Conservation (phyloP, 768 basidiomycete species). For the Tubosaeta sp. region DNA sequence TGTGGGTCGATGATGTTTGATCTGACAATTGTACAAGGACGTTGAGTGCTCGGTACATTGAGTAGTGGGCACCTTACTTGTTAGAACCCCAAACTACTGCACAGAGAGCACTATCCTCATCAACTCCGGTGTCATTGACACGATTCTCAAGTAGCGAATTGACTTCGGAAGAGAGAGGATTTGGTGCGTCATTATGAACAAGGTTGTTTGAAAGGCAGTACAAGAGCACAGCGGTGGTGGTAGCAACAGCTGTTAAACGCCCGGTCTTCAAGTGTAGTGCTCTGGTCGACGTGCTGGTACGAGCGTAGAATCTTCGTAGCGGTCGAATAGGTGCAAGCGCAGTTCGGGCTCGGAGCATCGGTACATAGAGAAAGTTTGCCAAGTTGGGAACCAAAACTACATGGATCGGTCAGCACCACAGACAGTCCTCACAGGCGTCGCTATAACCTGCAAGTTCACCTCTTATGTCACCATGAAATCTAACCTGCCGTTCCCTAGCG, state of each 20-base stretch:
- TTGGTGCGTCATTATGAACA: constrained; percentile 35
- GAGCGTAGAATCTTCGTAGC: background rate
- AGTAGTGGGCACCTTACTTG: constrained; percentile 38
- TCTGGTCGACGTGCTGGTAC: background rate
- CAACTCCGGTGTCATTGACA: constrained; percentile 22
- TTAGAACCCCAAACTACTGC: constrained; percentile 76
- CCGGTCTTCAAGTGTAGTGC: background rate
- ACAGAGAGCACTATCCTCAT: constrained; percentile 33
- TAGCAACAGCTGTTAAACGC: constrained; percentile 15
- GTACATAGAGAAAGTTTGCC: background rate
- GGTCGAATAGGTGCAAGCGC: constrained; percentile 2
- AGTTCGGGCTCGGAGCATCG: constrained; percentile 13
- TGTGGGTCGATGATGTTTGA: constrained; percentile 43
- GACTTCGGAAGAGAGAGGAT: constrained; percentile 2
- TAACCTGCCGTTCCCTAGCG: constrained; percentile 43
- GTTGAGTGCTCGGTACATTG: background rate
- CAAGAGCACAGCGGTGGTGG: constrained; percentile 28
- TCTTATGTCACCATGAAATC: constrained; percentile 14
- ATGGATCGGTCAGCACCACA: constrained; percentile 33
- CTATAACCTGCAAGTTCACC: constrained; percentile 80
- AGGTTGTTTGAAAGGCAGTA: constrained; percentile 36
- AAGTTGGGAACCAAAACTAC: background rate
- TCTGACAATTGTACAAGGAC: constrained; percentile 31
- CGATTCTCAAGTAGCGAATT: background rate
- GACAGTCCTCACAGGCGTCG: constrained; percentile 54